phyloP scores from a whole-genome alignment of 805 yeast genomes.

The Jamesozyma hellenica region DNA sequence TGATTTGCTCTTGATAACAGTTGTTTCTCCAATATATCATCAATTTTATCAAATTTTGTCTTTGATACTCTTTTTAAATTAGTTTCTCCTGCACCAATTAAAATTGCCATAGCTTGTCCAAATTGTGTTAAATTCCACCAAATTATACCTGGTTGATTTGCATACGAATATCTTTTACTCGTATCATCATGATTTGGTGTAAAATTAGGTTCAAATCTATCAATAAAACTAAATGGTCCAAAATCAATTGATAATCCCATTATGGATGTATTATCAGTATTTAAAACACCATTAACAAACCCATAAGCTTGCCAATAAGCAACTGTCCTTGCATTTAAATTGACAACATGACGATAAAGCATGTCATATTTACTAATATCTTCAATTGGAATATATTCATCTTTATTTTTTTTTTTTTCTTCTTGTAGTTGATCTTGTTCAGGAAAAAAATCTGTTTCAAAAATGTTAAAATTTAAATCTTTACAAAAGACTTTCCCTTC shows the following conservation, averaged over 20 bases:
- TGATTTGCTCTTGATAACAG: constrained; percentile 53
- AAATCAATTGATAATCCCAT: constrained; percentile 82
- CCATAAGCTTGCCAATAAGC: constrained; percentile 90
- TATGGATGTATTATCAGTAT: constrained; percentile 90
- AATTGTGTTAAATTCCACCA: constrained; percentile 89
- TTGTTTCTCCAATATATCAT: constrained; percentile 40
- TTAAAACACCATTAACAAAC: constrained; percentile 85
- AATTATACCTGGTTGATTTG: constrained; percentile 74
- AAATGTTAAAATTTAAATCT: constrained; percentile 15
- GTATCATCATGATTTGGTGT: constrained; percentile 89
- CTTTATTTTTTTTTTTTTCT: constrained; percentile 3
- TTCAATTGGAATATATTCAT: constrained; percentile 20
- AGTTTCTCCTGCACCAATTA: constrained; percentile 62
- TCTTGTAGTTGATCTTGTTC: constrained; percentile 8
- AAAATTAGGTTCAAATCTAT: constrained; percentile 65
- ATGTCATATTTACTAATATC: constrained; percentile 51
- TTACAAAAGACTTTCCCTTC: constrained; percentile 28
- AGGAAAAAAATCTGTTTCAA: constrained; percentile 20
- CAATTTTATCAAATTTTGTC: constrained; percentile 32
- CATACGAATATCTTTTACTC: constrained; percentile 59
- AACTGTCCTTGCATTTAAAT: constrained; percentile 64
- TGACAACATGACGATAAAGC: constrained; percentile 59
- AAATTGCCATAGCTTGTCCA: constrained; percentile 74
- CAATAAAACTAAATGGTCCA: constrained; percentile 92
- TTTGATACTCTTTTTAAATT: constrained; percentile 34